Evolutionary conservation across 1,139 yeast species (phyloP).

Genomic region (Pneumocystis carinii): DNA sequence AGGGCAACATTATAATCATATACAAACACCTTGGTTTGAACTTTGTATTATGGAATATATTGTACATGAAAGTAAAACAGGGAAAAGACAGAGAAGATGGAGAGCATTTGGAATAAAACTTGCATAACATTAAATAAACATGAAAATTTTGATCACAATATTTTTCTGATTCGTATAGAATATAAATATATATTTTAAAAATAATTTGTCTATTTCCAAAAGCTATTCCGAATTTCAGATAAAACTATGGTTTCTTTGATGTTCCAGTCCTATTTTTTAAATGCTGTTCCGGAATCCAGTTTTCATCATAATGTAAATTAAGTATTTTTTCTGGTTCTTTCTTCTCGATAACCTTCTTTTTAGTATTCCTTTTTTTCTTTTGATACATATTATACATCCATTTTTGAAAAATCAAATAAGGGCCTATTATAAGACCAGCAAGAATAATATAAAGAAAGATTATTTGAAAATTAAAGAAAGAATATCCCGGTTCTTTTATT

Average conservation of each 20-base stretch:
- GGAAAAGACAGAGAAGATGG: background rate
- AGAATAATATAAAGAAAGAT: background rate
- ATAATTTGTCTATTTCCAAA: background rate
- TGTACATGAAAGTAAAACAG: background rate
- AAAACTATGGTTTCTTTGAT: background rate
- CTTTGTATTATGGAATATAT: conserved; percentile 1
- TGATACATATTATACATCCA: background rate
- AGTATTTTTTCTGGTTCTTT: background rate
- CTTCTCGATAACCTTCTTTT: background rate
- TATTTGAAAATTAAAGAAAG: background rate
- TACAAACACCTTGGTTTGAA: conserved; percentile 1
- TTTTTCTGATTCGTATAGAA: too few relatives aligned
- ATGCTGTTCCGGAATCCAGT: background rate
- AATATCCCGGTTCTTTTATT: background rate
- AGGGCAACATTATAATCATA: background rate
- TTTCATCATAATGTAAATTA: background rate
- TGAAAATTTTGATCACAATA: background rate
- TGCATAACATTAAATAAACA: background rate
- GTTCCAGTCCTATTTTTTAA: background rate
- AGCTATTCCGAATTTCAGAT: background rate
- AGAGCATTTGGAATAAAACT: background rate
- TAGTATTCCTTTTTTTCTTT: background rate
- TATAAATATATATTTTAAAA: background rate
- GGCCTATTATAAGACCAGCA: background rate
- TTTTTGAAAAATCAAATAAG: background rate